phyloP scores from a whole-genome alignment of 2,329 filamentous ascomycete species.

The Sclerotinia borealis region DNA sequence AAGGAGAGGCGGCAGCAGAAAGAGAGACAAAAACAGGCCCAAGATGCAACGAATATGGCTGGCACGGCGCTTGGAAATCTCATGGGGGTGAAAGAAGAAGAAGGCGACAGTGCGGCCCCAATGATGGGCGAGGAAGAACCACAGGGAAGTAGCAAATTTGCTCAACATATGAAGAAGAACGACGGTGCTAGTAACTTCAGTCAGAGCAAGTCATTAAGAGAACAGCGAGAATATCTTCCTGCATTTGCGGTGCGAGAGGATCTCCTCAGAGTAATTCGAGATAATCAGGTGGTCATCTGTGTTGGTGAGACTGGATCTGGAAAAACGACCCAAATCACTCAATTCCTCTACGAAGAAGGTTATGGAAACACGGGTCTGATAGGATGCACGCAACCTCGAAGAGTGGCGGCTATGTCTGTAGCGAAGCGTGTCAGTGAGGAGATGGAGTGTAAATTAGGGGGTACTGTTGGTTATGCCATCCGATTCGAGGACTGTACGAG shows the following conservation, averaged over 20 bases:
- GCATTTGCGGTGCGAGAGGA: conserved; percentile 97
- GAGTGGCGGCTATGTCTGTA: conserved; percentile 98
- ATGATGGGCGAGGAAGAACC: conserved; percentile 65
- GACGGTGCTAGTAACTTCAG: conserved; percentile 88
- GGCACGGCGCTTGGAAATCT: conserved; percentile 90
- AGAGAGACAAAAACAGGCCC: conserved; percentile 88
- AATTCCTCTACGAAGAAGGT: conserved; percentile 93
- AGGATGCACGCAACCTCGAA: conserved; percentile 89
- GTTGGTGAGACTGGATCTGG: conserved; percentile 96
- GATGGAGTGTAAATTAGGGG: conserved; percentile 89
- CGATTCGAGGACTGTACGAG: conserved; percentile 98
- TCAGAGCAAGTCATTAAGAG: conserved; percentile 79
- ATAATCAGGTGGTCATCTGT: conserved; percentile 96
- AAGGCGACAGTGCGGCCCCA: conserved; percentile 82
- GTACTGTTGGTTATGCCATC: conserved; percentile 90
- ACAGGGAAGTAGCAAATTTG: conserved; percentile 70
- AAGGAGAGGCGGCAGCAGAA: conserved; percentile 86
- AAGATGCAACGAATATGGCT: conserved; percentile 87
- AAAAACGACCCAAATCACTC: conserved; percentile 95
- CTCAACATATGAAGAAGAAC: conserved; percentile 80
- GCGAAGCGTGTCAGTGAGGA: conserved; percentile 97
- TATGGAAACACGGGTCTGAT: conserved; percentile 86
- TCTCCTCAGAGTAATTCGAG: conserved; percentile 80
- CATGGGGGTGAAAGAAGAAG: conserved; percentile 90
- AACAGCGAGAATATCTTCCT: conserved; percentile 88